Evolutionary conservation across 2,329 filamentous ascomycete genomes (phyloP).

Genomic region (Helicocarpus griseus): DNA sequence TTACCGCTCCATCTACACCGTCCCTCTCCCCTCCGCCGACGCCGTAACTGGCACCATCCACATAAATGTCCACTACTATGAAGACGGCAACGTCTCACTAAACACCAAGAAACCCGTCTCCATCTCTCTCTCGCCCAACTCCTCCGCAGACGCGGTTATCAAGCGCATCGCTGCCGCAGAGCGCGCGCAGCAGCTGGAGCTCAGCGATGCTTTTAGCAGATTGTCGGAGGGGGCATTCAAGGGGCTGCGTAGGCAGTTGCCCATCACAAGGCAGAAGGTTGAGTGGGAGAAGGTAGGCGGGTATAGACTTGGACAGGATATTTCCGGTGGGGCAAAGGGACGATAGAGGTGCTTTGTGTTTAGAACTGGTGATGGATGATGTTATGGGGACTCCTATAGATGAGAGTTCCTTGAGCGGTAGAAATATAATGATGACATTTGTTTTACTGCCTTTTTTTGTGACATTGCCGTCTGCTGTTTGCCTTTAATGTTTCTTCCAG

Average conservation of each 20-base stretch:
- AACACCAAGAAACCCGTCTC: slow-evolving; percentile 73
- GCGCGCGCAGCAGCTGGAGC: slow-evolving; percentile 90
- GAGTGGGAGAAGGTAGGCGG: slow-evolving; percentile 98
- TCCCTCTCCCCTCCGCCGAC: slow-evolving; percentile 49
- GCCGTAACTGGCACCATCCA: slow-evolving; percentile 70
- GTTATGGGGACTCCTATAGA: background rate
- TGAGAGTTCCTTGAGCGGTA: background rate
- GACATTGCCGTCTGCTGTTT: background rate
- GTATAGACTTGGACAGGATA: slow-evolving; percentile 76
- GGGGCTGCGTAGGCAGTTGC: slow-evolving; percentile 79
- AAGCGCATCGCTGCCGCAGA: slow-evolving; percentile 70
- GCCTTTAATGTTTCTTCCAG: no score
- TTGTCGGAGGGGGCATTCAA: slow-evolving; percentile 95
- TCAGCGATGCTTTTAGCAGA: slow-evolving; percentile 80
- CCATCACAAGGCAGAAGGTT: slow-evolving; percentile 95
- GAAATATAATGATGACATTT: background rate
- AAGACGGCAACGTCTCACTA: slow-evolving; percentile 93
- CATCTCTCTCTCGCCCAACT: slow-evolving; percentile 50
- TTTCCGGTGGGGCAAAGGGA: slow-evolving; percentile 57
- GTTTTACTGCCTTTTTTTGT: background rate
- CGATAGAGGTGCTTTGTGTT: slow-evolving; percentile 10
- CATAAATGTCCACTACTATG: slow-evolving; percentile 98
- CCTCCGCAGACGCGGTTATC: slow-evolving; percentile 60
- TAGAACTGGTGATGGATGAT: background rate
- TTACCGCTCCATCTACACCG: slow-evolving; percentile 83